phyloP scores from a whole-genome alignment of 2,329 filamentous ascomycete species.

The Ascochyta lentis region DNA sequence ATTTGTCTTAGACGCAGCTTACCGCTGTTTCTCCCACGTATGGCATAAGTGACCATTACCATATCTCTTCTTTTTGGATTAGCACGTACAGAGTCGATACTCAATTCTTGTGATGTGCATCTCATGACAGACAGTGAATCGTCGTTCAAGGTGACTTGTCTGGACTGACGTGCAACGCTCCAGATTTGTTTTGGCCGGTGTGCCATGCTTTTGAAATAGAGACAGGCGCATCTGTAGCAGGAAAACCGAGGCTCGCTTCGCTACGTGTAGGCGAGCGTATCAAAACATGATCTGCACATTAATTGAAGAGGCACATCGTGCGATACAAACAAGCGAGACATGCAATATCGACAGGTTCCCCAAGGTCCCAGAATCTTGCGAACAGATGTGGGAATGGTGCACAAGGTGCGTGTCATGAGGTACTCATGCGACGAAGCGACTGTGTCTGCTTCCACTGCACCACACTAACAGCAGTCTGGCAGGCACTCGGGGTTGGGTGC shows the following conservation, averaged over 20 bases:
- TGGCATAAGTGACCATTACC: constrained; percentile 27
- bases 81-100: neutral
- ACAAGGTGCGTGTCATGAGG: constrained; percentile 23
- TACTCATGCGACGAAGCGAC: constrained; percentile 13
- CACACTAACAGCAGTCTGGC: constrained; percentile 10
- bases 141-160: neutral
- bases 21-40: constrained; percentile 27
- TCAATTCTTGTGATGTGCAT: neutral
- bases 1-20: constrained; percentile 19
- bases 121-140: neutral
- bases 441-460: constrained; percentile 18
- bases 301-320: constrained; percentile 19
- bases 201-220: neutral
- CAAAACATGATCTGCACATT: neutral
- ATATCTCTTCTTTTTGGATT: neutral
- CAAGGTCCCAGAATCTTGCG: neutral
- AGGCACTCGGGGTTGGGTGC: neutral
- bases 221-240: too few species aligned
- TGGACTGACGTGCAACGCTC: neutral
- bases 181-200: neutral
- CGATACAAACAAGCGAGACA: constrained; percentile 10
- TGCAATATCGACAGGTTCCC: neutral
- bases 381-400: neutral
- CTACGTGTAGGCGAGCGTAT: neutral
- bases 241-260: neutral